Evolutionary conservation across 163 green algal species (phyloP).

Genomic region (Coccomyxa subellipsoidea): DNA sequence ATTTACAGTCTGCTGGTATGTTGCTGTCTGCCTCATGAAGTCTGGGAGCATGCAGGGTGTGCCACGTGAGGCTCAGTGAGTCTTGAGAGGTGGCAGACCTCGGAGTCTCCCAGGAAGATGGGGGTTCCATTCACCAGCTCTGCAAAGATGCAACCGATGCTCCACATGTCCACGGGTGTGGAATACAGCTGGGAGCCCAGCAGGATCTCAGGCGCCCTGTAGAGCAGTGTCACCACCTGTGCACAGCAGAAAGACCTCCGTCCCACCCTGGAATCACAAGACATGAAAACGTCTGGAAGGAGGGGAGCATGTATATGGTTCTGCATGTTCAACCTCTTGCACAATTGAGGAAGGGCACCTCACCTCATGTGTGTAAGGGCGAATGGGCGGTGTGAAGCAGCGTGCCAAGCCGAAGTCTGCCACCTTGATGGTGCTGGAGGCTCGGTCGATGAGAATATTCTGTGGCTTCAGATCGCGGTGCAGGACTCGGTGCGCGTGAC

Average conservation of each 20-base stretch:
- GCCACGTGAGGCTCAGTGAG: neutral
- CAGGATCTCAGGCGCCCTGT: constrained; percentile 94
- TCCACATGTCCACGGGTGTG: constrained; percentile 95
- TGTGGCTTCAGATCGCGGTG: constrained; percentile 87
- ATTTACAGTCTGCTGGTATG: too few relatives aligned
- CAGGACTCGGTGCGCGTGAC: constrained; percentile 75
- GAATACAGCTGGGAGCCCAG: constrained; percentile 89
- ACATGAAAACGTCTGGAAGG: neutral
- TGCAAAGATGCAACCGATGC: constrained; percentile 97
- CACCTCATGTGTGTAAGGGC: constrained; percentile 79
- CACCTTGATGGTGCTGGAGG: constrained; percentile 64
- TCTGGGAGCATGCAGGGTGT: neutral
- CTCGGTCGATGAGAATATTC: constrained; percentile 58
- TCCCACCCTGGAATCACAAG: neutral
- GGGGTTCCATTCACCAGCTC: constrained; percentile 89
- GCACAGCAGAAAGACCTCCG: neutral
- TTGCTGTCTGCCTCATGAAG: too few relatives aligned
- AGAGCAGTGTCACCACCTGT: constrained; percentile 96
- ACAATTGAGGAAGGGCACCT: neutral
- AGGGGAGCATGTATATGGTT: too few relatives aligned
- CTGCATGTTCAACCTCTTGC: neutral
- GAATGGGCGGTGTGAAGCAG: constrained; percentile 58
- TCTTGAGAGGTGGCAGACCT: neutral
- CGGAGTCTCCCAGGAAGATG: constrained; percentile 76
- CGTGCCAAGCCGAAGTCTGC: constrained; percentile 89